Base-by-base conservation (phyloP, 164 flowering plant genomes). In the Euptelea pleiosperma region DNA sequence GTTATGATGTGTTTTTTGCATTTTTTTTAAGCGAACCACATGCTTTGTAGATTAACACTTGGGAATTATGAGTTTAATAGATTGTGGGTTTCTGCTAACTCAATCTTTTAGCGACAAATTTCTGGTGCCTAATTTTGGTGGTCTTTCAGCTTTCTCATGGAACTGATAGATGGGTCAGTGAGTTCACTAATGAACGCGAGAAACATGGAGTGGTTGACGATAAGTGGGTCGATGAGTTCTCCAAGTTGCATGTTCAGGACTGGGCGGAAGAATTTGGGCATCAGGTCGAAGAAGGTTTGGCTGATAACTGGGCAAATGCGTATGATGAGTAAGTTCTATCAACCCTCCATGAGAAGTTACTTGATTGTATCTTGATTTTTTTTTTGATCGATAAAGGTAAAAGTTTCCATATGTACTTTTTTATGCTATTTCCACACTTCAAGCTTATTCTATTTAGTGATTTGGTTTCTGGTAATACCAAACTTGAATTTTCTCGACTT, bases 161-260 rank as follows among this genome's bases (percentile, higher is more conserved):
- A 45, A 69, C 84, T 41, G 73, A 76, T 61, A 70, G 77, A 44
- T 93, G 97, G 97, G 91, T 43, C 18, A 71, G 74, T 72, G 92
- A 88, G 73, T 93, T 85, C 67, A 22, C 81, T 62, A 37, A 69
- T 41, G 86, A 73, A 69, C 73, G 42, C 18, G 71, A 55, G 66
- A 79, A 69, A 46, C 78, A 67, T 58, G 83, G 71, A 24, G 21
- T 68, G 12, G 70, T 50, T 43, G 85, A 83, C 58, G 87, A 89
- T 61, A 79, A 82, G 65, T 93, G 97, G 99, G 91, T 86, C 19
- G 58, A 80, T 77, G 96, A 90, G 66, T 90, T 93, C 69, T 88
- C 99, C 26, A 88, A 88, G 79, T 73, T 90, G 74, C 63, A 86
- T 69, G 76, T 93, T 45, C 55, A 80, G 58, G 99, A 90, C 61